Conservation (phyloP, 495 filamentous ascomycete species). For the Penicillium daleae region DNA sequence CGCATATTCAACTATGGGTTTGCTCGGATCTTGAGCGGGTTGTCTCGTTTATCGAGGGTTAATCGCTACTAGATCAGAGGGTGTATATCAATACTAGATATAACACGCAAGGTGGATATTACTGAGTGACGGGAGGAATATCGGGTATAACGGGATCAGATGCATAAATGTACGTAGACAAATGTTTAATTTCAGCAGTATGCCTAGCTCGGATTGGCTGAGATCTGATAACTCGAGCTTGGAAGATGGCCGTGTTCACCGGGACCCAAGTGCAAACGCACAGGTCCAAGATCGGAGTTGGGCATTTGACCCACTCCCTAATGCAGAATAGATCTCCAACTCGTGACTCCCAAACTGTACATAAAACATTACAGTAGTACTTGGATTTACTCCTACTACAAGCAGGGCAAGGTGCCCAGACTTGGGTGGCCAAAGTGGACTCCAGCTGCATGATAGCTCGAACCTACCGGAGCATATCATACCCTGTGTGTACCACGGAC, state of each 20-base stretch:
- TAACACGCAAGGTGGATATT: neutral
- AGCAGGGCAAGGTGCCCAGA: constrained; percentile 12
- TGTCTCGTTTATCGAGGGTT: neutral
- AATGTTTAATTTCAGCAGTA: neutral
- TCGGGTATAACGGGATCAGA: neutral
- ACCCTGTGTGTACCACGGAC: constrained; percentile 22
- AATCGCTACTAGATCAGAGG: neutral
- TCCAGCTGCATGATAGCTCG: constrained; percentile 20
- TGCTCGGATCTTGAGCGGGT: neutral
- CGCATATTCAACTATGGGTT: constrained; percentile 9
- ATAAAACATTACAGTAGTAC: no score
- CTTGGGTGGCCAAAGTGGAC: constrained; percentile 20
- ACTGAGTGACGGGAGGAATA: neutral
- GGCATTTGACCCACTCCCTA: constrained; percentile 15
- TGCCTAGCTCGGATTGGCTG: neutral
- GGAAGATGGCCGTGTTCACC: neutral
- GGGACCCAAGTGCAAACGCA: neutral
- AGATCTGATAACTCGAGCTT: constrained; percentile 20
- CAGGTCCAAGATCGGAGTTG: constrained; percentile 9
- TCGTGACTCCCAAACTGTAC: neutral
- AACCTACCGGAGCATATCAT: constrained; percentile 30
- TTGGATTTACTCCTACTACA: no score
- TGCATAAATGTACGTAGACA: neutral
- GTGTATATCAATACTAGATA: neutral
- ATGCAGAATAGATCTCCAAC: neutral